Conservation (phyloP, 73 alveolate species). For the Tetrahymena elliotti region DNA sequence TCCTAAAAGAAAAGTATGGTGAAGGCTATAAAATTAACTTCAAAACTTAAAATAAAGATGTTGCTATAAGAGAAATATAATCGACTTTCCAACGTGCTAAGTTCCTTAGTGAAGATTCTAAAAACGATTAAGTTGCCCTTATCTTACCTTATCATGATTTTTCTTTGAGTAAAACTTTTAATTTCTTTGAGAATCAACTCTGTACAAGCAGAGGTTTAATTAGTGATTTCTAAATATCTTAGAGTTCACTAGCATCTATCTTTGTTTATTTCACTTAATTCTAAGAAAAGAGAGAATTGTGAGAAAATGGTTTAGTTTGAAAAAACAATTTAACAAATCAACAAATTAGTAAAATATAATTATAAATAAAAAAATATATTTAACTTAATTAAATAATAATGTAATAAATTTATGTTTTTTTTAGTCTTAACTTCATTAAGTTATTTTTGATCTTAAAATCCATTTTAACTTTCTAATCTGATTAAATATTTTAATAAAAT, state of each 20-base stretch:
- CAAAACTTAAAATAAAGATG: neutral
- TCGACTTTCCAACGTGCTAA: neutral
- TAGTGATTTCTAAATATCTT: neutral
- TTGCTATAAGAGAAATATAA: neutral
- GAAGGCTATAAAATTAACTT: slow-evolving; percentile 61
- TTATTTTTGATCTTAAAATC: too few species aligned
- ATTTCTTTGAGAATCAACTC: neutral
- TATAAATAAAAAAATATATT: too few species aligned
- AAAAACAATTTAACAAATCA: too few species aligned
- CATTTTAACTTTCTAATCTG: too few species aligned
- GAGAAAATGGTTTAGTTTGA: neutral
- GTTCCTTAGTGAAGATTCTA: neutral
- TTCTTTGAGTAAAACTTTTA: neutral
- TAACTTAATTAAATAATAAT: too few species aligned
- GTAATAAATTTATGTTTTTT: too few species aligned
- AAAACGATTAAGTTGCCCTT: neutral
- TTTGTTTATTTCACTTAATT: neutral
- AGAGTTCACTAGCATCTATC: neutral
- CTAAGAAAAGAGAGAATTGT: neutral
- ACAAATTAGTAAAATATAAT: too few species aligned
- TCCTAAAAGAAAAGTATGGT: slow-evolving; percentile 68
- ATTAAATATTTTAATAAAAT: too few species aligned
- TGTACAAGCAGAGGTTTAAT: neutral
- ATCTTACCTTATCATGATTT: neutral
- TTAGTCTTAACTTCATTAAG: too few species aligned